A percentile compares a stretch with the other conserved stretches of the same genome.
phyloP scores from a whole-genome alignment of 805 yeast genomes.

The Candida sonorensis region DNA sequence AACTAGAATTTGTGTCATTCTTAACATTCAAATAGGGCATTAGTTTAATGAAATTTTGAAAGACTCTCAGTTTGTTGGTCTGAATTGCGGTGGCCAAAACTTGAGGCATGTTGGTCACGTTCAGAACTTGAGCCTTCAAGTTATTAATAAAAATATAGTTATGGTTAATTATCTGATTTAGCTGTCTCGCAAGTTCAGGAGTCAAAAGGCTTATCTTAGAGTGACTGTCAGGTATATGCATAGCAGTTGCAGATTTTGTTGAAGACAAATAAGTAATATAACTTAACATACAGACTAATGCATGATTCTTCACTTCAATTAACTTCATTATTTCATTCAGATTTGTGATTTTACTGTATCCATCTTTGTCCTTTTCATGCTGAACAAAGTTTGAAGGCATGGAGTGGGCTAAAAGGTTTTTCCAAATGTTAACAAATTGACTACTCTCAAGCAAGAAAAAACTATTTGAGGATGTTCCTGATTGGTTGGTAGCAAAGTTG shows the following conservation, averaged over 20 bases:
- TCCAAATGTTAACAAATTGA: constrained; percentile 61
- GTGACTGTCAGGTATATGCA: constrained; percentile 21
- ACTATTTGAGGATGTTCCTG: constrained; percentile 33
- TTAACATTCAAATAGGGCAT: constrained; percentile 26
- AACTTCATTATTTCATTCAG: constrained; percentile 28
- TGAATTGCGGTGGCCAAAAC: constrained; percentile 17
- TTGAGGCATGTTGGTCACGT: constrained; percentile 9
- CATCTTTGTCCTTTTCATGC: constrained; percentile 22
- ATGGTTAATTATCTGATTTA: constrained; percentile 25
- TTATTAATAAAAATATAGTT: constrained; percentile 24
- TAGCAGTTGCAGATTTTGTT: constrained; percentile 30
- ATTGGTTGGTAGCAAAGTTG: constrained; percentile 34
- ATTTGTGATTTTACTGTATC: constrained; percentile 27
- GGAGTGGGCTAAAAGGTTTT: constrained; percentile 45
- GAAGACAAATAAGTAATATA: constrained; percentile 44
- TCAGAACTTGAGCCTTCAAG: constrained; percentile 18
- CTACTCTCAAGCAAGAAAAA: constrained; percentile 49
- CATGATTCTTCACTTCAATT: constrained; percentile 48
- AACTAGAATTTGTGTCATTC: constrained; percentile 25
- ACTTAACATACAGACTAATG: constrained; percentile 50
- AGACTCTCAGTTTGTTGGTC: constrained; percentile 26
- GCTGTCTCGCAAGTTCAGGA: constrained; percentile 25
- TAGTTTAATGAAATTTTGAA: constrained; percentile 25
- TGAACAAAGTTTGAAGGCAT: constrained; percentile 35
- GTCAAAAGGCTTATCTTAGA: constrained; percentile 22